Evolutionary conservation across 148 eudicot species (phyloP), one percentile per base, ranked within the genome.

Genomic region (Camellia lanceoleosa): DNA sequence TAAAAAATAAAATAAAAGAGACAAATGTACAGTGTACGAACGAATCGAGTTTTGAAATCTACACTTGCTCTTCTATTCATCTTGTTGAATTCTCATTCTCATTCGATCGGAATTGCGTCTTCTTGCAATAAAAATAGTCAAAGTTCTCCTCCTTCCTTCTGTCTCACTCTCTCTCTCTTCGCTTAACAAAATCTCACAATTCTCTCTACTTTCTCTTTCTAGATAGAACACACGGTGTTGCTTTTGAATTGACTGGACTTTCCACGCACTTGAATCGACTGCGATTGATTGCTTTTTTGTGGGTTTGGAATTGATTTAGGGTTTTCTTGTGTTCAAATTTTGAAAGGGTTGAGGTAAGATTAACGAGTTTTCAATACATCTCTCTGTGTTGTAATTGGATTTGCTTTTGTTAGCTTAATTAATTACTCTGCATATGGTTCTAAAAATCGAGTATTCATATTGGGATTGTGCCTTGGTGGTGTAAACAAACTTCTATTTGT

Each of bases 211-310:
- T 74, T 74, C 2, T 9, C 65, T 58, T 41, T 74, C 77, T 74
- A 74, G 77, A 74, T 74, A 74, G 77, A 74, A 56, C 20, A 74
- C 77, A 58, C 77, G 77, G 64, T 30, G 38, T 74, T 58, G 61
- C 47, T 16, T 74, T 74, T 74, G 65, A 56, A 74, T 55, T 55
- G 11, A 5, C 38, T 55, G 47, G 13, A 71, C 44, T 71, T 71
- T 16, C 43, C 52, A 49, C 7, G 52, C 52, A 49, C 52, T 49
- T 49, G 5, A 4, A 4, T 7, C 11, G 9, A 5, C 14, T 12
- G 41, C 0, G 7, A 64, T 64, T 16, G 20, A 4, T 16, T 16
- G 5, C 7, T 2, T 15, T 61, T 61, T 19, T 18, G 18, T 61
- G 20, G 64, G 19, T 61, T 61, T 61, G 19, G 64, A 3, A 14